Percentiles rank a stretch among this genome's conserved stretches.
Evolutionary conservation across 164 flowering plant genomes (phyloP).

Genomic region (Stephania japonica): DNA sequence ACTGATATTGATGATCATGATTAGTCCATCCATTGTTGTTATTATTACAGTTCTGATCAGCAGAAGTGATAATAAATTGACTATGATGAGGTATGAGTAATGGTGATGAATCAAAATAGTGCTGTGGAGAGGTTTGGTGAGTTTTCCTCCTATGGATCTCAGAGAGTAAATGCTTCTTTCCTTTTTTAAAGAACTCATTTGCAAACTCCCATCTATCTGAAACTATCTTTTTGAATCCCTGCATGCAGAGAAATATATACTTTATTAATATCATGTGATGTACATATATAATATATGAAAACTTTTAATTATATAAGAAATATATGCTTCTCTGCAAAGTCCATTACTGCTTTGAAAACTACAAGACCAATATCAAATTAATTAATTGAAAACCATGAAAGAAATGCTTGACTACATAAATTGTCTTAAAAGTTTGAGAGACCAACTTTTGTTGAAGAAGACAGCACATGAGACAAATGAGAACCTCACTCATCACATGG

Average conservation of each 20-base stretch:
- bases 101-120: background rate
- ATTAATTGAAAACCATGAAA: background rate
- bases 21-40: conserved; percentile 13
- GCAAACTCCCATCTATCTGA: conserved; percentile 66
- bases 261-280: too few species aligned
- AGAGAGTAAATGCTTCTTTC: conserved; percentile 39
- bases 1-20: background rate
- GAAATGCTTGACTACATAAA: background rate
- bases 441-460: conserved; percentile 4
- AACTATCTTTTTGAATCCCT: conserved; percentile 55
- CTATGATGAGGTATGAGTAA: conserved; percentile 1
- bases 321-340: background rate
- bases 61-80: conserved; percentile 15
- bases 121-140: conserved; percentile 26
- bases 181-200: conserved; percentile 46
- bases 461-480: conserved; percentile 5
- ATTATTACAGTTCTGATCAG: conserved; percentile 16
- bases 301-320: background rate
- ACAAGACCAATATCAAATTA: conserved; percentile 1
- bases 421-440: background rate
- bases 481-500: background rate
- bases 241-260: conserved; percentile 7
- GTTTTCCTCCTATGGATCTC: conserved; percentile 54
- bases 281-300: background rate
- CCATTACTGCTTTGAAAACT: conserved; percentile 6